phyloP scores from a whole-genome alignment of 768 basidiomycete species.

The Pholiota microspora region DNA sequence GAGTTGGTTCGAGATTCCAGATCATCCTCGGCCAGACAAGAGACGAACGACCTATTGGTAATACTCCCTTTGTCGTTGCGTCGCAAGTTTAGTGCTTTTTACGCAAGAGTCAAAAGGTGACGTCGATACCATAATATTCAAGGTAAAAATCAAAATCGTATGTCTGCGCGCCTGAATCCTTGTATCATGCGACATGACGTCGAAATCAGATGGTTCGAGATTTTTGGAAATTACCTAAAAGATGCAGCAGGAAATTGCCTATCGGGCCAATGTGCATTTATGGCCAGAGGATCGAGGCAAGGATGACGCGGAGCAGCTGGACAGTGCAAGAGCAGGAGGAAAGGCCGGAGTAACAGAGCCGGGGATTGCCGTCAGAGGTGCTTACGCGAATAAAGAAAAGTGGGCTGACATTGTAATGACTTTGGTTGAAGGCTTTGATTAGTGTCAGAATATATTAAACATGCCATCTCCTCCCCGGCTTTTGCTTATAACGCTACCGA shows the following conservation, averaged over 20 bases:
- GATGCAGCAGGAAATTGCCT: background rate
- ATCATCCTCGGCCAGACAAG: constrained; percentile 42
- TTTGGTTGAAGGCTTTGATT: constrained; percentile 1
- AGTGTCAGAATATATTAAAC: constrained; percentile 22
- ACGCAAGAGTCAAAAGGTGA: too few relatives aligned
- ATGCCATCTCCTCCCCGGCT: constrained; percentile 20
- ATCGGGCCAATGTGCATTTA: background rate
- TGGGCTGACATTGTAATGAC: constrained; percentile 33
- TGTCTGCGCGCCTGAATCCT: background rate
- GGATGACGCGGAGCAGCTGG: background rate
- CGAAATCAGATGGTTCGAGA: background rate
- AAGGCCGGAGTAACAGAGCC: background rate
- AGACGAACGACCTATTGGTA: constrained; percentile 13
- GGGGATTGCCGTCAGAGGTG: constrained; percentile 8
- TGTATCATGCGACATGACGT: background rate
- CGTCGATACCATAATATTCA: background rate
- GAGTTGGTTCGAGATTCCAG: constrained; percentile 20
- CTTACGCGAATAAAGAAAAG: constrained; percentile 37
- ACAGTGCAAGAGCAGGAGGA: background rate
- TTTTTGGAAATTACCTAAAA: background rate
- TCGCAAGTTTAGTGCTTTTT: too few relatives aligned
- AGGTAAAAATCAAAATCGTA: background rate
- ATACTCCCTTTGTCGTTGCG: constrained; percentile 22
- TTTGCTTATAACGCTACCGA: constrained; percentile 14
- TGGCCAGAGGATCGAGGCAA: constrained; percentile 10